Conservation (phyloP, 441 rosid species). For the Erodium moschatum region DNA sequence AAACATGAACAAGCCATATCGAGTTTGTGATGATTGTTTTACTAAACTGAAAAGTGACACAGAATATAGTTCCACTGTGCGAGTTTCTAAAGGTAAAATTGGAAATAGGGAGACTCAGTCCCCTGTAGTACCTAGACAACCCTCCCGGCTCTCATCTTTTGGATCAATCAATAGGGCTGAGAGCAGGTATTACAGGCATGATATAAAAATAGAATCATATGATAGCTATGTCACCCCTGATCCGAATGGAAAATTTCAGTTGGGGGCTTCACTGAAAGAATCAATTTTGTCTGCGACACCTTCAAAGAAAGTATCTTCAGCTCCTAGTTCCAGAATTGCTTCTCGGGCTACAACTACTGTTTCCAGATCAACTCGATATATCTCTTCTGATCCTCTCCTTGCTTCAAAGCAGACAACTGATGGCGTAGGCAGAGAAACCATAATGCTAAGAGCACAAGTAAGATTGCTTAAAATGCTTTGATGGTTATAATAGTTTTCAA, state of each 20-base stretch:
- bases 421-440: constrained; percentile 65
- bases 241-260: constrained; percentile 68
- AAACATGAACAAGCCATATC: constrained; percentile 73
- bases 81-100: constrained; percentile 56
- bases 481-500: not conserved
- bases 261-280: constrained; percentile 68
- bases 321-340: constrained; percentile 80
- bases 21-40: constrained; percentile 83
- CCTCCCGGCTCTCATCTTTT: constrained; percentile 65
- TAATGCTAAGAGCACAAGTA: constrained; percentile 80
- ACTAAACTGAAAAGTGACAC: constrained; percentile 61
- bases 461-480: constrained; percentile 2
- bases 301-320: constrained; percentile 87
- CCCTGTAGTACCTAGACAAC: constrained; percentile 36
- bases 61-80: constrained; percentile 52
- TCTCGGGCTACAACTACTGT: constrained; percentile 85
- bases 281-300: constrained; percentile 71
- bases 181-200: constrained; percentile 50
- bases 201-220: constrained; percentile 68
- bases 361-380: constrained; percentile 69
- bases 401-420: constrained; percentile 65
- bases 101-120: constrained; percentile 60
- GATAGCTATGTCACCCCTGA: constrained; percentile 79
- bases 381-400: constrained; percentile 71
- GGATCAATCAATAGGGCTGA: constrained; percentile 68